Evolutionary conservation across 2,329 filamentous ascomycete genomes (phyloP).

Genomic region (Aspergillus brasiliensis): DNA sequence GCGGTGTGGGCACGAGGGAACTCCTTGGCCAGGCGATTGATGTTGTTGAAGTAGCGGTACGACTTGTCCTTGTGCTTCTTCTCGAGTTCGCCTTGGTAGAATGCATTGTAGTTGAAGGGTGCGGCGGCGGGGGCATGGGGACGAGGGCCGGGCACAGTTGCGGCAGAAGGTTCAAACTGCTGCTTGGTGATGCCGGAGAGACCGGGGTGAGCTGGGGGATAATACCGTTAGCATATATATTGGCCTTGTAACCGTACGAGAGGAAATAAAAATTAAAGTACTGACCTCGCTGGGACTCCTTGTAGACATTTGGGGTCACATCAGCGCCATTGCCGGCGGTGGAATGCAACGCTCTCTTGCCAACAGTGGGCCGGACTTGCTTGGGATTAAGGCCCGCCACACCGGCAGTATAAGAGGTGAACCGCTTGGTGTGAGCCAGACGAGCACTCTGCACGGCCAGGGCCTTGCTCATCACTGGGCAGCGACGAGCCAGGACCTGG

Average conservation of each 20-base stretch:
- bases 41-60: slow-evolving; percentile 99
- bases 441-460: slow-evolving; percentile 74
- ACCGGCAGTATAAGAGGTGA: slow-evolving; percentile 39
- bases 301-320: slow-evolving; percentile 61
- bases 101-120: slow-evolving; percentile 87
- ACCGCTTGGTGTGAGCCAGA: slow-evolving; percentile 41
- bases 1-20: slow-evolving; percentile 95
- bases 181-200: slow-evolving; percentile 20
- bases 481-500: slow-evolving; percentile 89
- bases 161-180: slow-evolving; percentile 27
- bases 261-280: not conserved
- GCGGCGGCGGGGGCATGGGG: slow-evolving; percentile 51
- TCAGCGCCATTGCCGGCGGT: slow-evolving; percentile 76
- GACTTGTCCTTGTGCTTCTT: slow-evolving; percentile 99
- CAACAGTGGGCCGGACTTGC: slow-evolving; percentile 52
- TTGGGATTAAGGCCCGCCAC: slow-evolving; percentile 37
- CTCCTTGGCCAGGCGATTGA: slow-evolving; percentile 94
- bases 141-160: slow-evolving; percentile 44
- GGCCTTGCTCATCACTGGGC: slow-evolving; percentile 98
- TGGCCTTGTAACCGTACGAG: not conserved
- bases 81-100: slow-evolving; percentile 85
- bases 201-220: slow-evolving; percentile 25
- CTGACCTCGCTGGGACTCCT: slow-evolving; percentile 55
- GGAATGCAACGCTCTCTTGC: slow-evolving; percentile 79
- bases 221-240: not conserved